Percentiles rank a stretch among this genome's conserved stretches.
Conservation (phyloP, 2,329 filamentous ascomycete species). For the Aquanectria penicillioides region DNA sequence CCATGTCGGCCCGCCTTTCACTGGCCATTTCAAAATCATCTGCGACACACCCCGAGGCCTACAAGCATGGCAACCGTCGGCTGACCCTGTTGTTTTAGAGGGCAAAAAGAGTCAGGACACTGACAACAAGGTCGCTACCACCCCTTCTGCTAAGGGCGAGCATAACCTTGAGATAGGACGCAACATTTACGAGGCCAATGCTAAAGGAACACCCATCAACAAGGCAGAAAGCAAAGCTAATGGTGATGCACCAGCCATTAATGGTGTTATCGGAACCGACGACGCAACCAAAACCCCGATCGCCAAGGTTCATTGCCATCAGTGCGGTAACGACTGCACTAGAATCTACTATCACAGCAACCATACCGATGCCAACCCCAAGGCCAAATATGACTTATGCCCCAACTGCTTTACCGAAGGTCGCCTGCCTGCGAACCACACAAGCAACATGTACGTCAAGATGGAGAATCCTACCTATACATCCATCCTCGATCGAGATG, state of each 20-base stretch:
- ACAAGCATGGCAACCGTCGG: conserved; percentile 92
- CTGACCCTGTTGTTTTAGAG: conserved; percentile 74
- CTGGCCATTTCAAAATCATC: conserved; percentile 95
- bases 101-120: conserved; percentile 73
- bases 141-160: conserved; percentile 77
- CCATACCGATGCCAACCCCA: conserved; percentile 66
- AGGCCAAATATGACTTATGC: conserved; percentile 87
- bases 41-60: conserved; percentile 95
- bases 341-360: conserved; percentile 69
- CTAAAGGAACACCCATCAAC: conserved; percentile 78
- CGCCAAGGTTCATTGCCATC: conserved; percentile 83
- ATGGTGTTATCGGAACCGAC: conserved; percentile 69
- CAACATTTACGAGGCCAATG: conserved; percentile 93
- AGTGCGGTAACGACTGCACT: conserved; percentile 90
- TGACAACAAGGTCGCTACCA: conserved; percentile 75
- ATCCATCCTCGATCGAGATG: conserved; percentile 81
- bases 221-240: conserved; percentile 78
- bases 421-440: conserved; percentile 82
- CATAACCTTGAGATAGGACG: conserved; percentile 92
- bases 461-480: conserved; percentile 89
- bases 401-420: conserved; percentile 89
- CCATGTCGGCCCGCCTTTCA: conserved; percentile 95
- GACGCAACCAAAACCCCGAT: conserved; percentile 73
- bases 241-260: conserved; percentile 74
- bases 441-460: conserved; percentile 83